phyloP scores from a whole-genome alignment of 2,329 filamentous ascomycete genomes.

The Massarina eburnea region DNA sequence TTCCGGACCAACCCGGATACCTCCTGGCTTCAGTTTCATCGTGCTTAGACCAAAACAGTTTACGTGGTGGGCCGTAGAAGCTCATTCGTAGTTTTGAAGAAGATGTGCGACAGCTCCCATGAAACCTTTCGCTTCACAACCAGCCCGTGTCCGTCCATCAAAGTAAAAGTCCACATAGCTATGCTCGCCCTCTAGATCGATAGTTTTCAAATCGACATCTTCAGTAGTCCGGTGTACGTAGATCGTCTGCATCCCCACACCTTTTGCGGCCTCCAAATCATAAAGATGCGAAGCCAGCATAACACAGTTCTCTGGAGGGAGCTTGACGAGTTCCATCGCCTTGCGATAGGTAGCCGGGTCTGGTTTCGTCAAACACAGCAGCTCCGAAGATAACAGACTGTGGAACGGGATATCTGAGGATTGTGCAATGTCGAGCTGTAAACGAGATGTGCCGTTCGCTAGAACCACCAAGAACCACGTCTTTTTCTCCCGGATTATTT shows the following conservation, averaged over 20 bases:
- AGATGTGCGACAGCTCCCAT: not conserved
- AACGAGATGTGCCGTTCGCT: conserved; percentile 58
- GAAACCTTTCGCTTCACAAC: not conserved
- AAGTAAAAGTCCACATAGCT: conserved; percentile 46
- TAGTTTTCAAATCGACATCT: conserved; percentile 54
- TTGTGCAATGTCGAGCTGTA: conserved; percentile 55
- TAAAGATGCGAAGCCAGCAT: conserved; percentile 60
- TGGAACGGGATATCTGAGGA: conserved; percentile 54
- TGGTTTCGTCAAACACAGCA: conserved; percentile 52
- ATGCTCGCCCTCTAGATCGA: conserved; percentile 39
- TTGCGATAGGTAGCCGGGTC: conserved; percentile 50
- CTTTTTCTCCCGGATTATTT: conserved; percentile 43
- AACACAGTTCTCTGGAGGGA: conserved; percentile 51
- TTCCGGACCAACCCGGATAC: too few species aligned
- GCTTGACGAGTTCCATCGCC: conserved; percentile 48
- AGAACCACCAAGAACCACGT: conserved; percentile 49
- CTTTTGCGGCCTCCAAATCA: conserved; percentile 53
- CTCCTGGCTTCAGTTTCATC: too few species aligned
- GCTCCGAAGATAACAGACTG: conserved; percentile 56
- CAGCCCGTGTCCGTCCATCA: conserved; percentile 8
- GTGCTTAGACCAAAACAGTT: too few species aligned
- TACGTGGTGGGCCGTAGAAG: too few species aligned
- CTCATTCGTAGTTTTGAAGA: not conserved
- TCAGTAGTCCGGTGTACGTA: conserved; percentile 59
- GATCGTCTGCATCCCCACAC: conserved; percentile 53